These are phyloP conservation scores for Hyaloperonospora brassicae DNA, from an alignment of 352 stramenopile genomes.

Conservation along the genomic window DNA sequence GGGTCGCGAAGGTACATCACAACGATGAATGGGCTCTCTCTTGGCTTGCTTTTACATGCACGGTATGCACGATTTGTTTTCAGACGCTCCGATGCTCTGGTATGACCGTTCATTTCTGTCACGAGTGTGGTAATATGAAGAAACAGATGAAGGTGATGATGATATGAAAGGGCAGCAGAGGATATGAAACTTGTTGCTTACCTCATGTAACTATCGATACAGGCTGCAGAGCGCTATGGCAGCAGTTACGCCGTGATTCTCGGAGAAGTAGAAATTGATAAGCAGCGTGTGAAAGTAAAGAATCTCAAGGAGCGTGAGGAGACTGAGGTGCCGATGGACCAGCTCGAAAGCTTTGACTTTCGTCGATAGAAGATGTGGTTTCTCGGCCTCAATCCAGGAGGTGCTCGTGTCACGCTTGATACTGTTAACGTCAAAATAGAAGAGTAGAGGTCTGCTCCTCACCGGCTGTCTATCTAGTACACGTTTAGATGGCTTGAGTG, in stretches of 20 bases:
- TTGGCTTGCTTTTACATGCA: slow-evolving; percentile 1
- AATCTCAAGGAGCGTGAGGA: slow-evolving; percentile 58
- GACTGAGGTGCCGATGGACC: slow-evolving; percentile 28
- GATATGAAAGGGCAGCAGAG: neutral
- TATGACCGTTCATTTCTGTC: slow-evolving; percentile 75
- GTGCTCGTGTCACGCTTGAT: too few species aligned
- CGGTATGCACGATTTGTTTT: slow-evolving; percentile 1
- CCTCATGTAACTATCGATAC: neutral
- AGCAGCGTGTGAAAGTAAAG: slow-evolving; percentile 65
- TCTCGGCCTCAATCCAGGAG: neutral
- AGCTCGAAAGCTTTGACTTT: slow-evolving; percentile 30
- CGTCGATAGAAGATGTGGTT: slow-evolving; percentile 7
- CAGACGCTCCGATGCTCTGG: slow-evolving; percentile 50
- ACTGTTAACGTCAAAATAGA: too few species aligned
- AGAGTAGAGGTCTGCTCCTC: too few species aligned
- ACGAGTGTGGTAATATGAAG: slow-evolving; percentile 72
- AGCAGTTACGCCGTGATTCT: slow-evolving; percentile 69
- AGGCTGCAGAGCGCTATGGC: slow-evolving; percentile 63
- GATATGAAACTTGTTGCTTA: slow-evolving; percentile 1
- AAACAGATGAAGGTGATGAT: slow-evolving; percentile 80
- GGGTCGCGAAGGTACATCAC: slow-evolving; percentile 39
- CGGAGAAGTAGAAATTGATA: slow-evolving; percentile 57
- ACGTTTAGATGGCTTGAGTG: too few species aligned
- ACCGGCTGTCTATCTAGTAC: too few species aligned
- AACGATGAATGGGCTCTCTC: neutral